A percentile compares a stretch with the other conserved stretches of the same genome.
These are phyloP conservation scores for Gossypium schwendimanii DNA, from an alignment of 441 rosid species.

Conservation along the genomic window DNA sequence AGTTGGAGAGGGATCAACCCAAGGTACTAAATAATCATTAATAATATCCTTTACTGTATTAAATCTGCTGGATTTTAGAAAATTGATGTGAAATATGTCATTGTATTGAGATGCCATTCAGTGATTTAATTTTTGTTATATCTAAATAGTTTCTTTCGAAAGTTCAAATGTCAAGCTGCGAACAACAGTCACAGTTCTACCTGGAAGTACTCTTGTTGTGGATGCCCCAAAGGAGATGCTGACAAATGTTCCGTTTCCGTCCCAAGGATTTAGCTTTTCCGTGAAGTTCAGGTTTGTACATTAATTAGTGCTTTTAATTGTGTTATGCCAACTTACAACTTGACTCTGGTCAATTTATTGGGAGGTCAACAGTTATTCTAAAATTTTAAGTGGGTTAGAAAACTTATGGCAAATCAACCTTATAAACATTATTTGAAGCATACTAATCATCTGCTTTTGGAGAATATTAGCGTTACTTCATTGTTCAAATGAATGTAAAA, in stretches of 20 bases:
- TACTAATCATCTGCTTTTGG: not conserved
- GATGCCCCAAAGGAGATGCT: slow-evolving; percentile 72
- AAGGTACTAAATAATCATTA: slow-evolving; percentile 34
- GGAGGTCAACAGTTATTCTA: not conserved
- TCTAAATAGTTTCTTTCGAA: slow-evolving; percentile 61
- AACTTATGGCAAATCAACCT: not conserved
- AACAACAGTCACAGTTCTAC: slow-evolving; percentile 59
- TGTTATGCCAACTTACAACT: not conserved
- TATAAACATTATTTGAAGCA: not conserved
- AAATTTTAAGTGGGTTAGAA: not conserved
- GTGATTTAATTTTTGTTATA: slow-evolving; percentile 15
- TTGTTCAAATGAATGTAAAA: not conserved
- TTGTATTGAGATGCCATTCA: slow-evolving; percentile 13
- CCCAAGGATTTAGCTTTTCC: slow-evolving; percentile 64
- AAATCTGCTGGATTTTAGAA: slow-evolving; percentile 5
- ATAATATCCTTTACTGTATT: slow-evolving; percentile 6
- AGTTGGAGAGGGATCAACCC: slow-evolving; percentile 61
- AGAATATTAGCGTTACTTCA: not conserved
- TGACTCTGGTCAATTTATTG: not conserved
- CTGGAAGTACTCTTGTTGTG: slow-evolving; percentile 47
- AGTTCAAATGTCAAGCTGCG: slow-evolving; percentile 52
- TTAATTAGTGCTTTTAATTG: slow-evolving; percentile 7
- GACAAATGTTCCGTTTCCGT: slow-evolving; percentile 72
- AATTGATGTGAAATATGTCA: not conserved
- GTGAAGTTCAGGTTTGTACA: slow-evolving; percentile 70